Percentiles rank a stretch among this genome's conserved stretches.
phyloP scores from a whole-genome alignment of 2,329 filamentous ascomycete species.

The Diatrype stigma region DNA sequence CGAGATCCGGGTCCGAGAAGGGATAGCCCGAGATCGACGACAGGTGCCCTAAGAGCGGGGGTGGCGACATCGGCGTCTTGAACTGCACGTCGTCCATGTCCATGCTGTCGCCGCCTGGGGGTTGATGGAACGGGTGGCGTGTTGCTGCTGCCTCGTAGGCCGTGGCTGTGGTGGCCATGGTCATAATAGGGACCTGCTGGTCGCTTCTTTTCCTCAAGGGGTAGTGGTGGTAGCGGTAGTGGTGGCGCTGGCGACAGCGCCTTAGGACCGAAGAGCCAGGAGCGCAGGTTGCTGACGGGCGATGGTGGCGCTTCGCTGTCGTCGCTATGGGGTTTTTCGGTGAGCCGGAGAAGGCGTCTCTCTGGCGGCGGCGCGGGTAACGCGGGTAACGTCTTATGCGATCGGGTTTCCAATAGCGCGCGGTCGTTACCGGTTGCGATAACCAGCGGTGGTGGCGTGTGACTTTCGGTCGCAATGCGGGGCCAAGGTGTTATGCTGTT shows the following conservation, averaged over 20 bases:
- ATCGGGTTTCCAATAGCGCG: constrained; percentile 3
- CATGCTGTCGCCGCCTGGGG: constrained; percentile 46
- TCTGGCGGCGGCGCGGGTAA: constrained; percentile 15
- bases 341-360: constrained; percentile 21
- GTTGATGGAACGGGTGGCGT: constrained; percentile 1
- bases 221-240: not conserved
- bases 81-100: constrained; percentile 51
- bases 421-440: constrained; percentile 2
- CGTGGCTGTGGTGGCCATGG: constrained; percentile 3
- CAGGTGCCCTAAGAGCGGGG: constrained; percentile 35
- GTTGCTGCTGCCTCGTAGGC: constrained; percentile 2
- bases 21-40: constrained; percentile 39
- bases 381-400: constrained; percentile 9
- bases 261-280: constrained; percentile 23
- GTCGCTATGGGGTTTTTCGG: constrained; percentile 16
- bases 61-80: constrained; percentile 37
- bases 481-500: no score
- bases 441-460: constrained; percentile 3
- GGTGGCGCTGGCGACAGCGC: constrained; percentile 8
- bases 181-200: not conserved
- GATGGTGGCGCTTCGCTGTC: constrained; percentile 12
- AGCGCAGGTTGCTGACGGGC: constrained; percentile 23
- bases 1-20: constrained; percentile 32
- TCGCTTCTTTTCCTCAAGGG: not conserved
- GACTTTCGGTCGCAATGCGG: constrained; percentile 12